Base-by-base conservation (phyloP, 805 yeast genomes). In the Candida germanica region DNA sequence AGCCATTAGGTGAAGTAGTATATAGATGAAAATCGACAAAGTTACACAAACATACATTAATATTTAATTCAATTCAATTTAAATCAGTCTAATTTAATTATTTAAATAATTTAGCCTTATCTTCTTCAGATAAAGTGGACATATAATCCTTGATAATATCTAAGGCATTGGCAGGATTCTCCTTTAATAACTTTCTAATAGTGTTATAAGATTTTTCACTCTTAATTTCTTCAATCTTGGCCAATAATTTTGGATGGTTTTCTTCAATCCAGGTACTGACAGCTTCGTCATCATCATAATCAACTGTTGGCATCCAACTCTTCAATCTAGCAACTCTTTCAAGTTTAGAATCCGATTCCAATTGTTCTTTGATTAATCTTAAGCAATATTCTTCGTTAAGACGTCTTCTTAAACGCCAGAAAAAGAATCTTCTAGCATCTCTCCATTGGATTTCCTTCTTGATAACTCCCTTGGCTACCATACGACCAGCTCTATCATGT, bases 321-420 rank as follows among this genome's bases (percentile, higher is more conserved):
- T 83, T 84, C 54, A 89, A 69, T 69, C 95, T 79, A 22, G 96
- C 86, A 42, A 82, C 78, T 66, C 82, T 80, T 64, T 89, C 96
- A 42, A 88, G 71, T 61, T 89, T 79, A 13, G 77, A 69, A 36
- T 65, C 60, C 34, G 79, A 69, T 23, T 58, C 56, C 38, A 84
- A 60, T 40, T 78, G 81, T 39, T 77, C 80, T 36, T 79, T 77
- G 48, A 89, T 75, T 56, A 84, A 76, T 61, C 76, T 80, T 60
- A 87, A 69, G 58, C 91, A 70, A 64, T 87, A 87, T 62, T 87
- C 95, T 66, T 93, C 98, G 58, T 85, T 82, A 63, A 93, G 71
- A 63, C 96, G 87, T 68, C 98, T 83, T 70, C 97, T 86, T 44
- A 87, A 77, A 66, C 99, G 82, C 98, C 98, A 93, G 93, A 87